Evolutionary conservation across 805 yeast genomes (phyloP), one percentile per base, ranked within the genome.

Genomic region (Zygosaccharomyces pseudorouxii): DNA sequence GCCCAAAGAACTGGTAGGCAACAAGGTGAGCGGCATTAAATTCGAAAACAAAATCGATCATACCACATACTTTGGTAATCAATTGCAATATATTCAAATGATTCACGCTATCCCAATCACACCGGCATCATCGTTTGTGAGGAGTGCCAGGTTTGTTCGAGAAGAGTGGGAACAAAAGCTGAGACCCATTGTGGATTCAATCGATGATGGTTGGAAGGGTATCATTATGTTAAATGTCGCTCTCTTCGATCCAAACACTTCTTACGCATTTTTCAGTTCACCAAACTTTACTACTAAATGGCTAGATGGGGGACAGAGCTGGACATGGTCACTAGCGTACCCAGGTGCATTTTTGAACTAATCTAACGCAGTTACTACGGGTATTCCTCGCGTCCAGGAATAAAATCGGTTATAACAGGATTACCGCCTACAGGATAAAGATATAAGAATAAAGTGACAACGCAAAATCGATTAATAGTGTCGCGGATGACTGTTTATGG

Each of bases 301-400:
- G 54, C 77, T 90, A 42, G 97, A 90, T 59, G 79, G 79, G 49
- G 97, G 97, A 2, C 92, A 89, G 75, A 82, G 92, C 23, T 71
- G 82, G 53, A 84, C 97, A 0, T 89, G 96, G 95, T 82, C 90
- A 10, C 71, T 89, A 53, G 81, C 95, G 0, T 86, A 78, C 55
- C 74, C 87, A 40, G 96, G 66, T 18, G 65, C 66, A 3, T 61
- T 63, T 48, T 28, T 54, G 5, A 23, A 25, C 29, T 36, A 28
- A 45, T 36, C 10, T 19, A 16, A 10, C 5, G 2, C 22, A 28
- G 5, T 18, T 38, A 38, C 20, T 16, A 39, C 42, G 3, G n/a
- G 20, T 6, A 22, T 8, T 20, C 10, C 9, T 37, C 25, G 25
- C 12, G 14, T 20, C 22, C 27, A 23, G 40, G 4, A 31, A 31